phyloP scores from a whole-genome alignment of 345 rosid species.

The Eutrema yunnanense region DNA sequence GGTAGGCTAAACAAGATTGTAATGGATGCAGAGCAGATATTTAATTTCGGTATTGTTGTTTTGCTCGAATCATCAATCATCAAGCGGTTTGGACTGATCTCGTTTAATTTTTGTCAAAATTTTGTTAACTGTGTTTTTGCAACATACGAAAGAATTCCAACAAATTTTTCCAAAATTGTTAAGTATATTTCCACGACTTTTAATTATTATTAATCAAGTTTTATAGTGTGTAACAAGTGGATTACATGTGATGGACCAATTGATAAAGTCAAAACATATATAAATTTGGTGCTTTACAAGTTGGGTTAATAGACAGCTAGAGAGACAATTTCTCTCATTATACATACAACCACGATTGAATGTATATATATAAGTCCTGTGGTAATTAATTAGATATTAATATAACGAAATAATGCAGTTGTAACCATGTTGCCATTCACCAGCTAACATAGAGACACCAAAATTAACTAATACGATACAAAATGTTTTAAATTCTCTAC shows the following conservation, averaged over 20 bases:
- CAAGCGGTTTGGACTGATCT: background rate
- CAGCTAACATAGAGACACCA: constrained; percentile 8
- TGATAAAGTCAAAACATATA: constrained; percentile 12
- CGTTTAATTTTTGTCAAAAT: background rate
- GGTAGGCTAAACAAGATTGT: too few species aligned
- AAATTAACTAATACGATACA: background rate
- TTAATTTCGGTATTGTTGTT: too few species aligned
- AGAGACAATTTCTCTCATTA: constrained; percentile 8
- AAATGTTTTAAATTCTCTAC: background rate
- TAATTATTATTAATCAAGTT: background rate
- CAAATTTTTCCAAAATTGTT: too few species aligned
- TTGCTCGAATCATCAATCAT: background rate
- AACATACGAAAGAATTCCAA: too few species aligned
- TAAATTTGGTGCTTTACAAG: background rate
- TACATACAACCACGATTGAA: background rate
- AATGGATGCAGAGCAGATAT: too few species aligned
- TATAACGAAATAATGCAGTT: constrained; percentile 7
- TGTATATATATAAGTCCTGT: background rate
- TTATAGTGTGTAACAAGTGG: background rate
- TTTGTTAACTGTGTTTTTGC: too few species aligned
- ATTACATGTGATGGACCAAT: background rate
- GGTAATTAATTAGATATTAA: background rate
- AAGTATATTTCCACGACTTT: background rate
- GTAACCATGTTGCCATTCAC: constrained; percentile 17
- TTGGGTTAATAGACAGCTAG: constrained; percentile 1